Percentiles rank a stretch among this genome's conserved stretches.
Conservation (phyloP, 257 asterid genomes). For the Solanum boliviense region DNA sequence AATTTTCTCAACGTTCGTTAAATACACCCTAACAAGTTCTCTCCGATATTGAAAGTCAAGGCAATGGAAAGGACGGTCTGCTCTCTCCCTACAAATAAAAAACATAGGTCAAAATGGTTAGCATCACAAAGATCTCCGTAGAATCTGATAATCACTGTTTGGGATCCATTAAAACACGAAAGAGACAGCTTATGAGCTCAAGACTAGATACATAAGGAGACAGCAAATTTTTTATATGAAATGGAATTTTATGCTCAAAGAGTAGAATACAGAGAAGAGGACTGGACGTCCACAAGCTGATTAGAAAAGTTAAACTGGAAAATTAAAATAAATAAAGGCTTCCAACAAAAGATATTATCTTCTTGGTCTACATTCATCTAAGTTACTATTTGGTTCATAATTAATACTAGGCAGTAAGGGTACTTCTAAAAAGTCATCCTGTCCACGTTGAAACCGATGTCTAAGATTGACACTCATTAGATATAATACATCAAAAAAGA, state of each 20-base stretch:
- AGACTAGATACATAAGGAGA: background rate
- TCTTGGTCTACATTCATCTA: background rate
- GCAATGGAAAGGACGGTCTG: slow-evolving; percentile 84
- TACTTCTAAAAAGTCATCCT: background rate
- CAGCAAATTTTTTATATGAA: background rate
- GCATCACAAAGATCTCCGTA: background rate
- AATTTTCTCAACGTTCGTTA: slow-evolving; percentile 83
- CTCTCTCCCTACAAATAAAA: slow-evolving; percentile 65
- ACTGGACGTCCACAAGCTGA: background rate
- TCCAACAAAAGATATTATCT: background rate
- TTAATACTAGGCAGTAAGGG: background rate
- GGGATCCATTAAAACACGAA: background rate
- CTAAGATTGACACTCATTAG: background rate
- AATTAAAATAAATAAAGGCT: background rate
- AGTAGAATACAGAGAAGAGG: background rate
- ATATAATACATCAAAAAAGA: background rate
- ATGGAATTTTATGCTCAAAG: background rate
- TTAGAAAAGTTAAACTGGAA: background rate
- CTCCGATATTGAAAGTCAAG: slow-evolving; percentile 78
- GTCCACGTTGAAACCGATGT: background rate
- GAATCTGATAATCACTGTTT: background rate
- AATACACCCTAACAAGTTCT: slow-evolving; percentile 82
- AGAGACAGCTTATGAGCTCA: background rate
- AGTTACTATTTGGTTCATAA: background rate
- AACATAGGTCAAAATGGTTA: background rate